Base-by-base conservation (phyloP, 768 basidiomycete species). In the Termitomyces sp. region DNA sequence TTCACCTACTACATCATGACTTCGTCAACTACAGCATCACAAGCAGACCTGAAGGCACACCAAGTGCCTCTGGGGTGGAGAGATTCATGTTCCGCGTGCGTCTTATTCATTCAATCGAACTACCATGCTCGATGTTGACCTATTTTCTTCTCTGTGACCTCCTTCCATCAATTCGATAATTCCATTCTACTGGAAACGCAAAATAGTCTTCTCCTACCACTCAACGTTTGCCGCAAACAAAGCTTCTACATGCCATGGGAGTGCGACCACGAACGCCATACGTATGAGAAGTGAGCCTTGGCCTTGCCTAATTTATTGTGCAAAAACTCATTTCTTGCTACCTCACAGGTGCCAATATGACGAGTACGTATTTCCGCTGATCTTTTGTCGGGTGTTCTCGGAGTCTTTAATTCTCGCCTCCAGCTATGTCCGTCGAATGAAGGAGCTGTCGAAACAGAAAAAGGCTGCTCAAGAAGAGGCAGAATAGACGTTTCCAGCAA, bases 51-150 rank as follows among this genome's bases (percentile, higher is more conserved):
- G 72, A 91, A 92, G 74, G 79, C 80, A 6, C 76, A 88, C 62
- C 78, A 75, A 60, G 83, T 95, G 30, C 94, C 94, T 16, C 61
- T 95, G 15, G 87, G 80, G 8, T 95, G 91, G 89, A 81, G 94
- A 70, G 94, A 97, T 73, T 82, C 86, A 63, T 95, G 94, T 70
- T 97, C 94, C 61, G 85, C 92, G 93, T 95, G 71, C 68, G 94
- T 82, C 27, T 66, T 30, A 27, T 65, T 27, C 46, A 46, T 33
- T 12, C 22, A 11, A 6, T 48, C 55, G 22, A 15, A 22, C n/a
- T 12, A n/a, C 39, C 41, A 12, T 48, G 48, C 34, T 47, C 54
- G 50, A 39, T 55, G 33, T 53, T 64, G 39, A 62, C 22, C 58
- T 58, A 55, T 22, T 27, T 24, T 18, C 11, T 34, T 31, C 20